Conservation (phyloP, 257 asterid genomes). For the Rhazya stricta region DNA sequence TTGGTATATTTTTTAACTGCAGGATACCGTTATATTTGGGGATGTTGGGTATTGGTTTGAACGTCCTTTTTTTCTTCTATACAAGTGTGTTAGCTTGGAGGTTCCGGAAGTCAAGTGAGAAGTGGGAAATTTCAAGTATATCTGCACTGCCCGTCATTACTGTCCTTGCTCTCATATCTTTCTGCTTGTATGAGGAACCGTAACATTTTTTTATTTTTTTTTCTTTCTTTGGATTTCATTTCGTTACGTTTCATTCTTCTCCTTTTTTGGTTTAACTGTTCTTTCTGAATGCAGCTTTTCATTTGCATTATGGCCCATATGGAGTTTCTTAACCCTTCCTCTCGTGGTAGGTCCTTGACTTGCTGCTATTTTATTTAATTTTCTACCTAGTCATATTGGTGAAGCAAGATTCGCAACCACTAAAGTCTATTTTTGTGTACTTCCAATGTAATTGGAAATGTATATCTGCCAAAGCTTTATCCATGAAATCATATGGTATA, state of each 20-base stretch:
- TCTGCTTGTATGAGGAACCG: slow-evolving; percentile 44
- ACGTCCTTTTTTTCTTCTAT: slow-evolving; percentile 39
- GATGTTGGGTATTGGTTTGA: slow-evolving; percentile 46
- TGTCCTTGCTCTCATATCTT: slow-evolving; percentile 43
- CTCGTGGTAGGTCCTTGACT: slow-evolving; percentile 42
- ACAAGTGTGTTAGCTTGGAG: slow-evolving; percentile 47
- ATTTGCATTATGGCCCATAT: slow-evolving; percentile 61
- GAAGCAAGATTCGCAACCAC: not conserved
- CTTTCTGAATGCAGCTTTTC: slow-evolving; percentile 39
- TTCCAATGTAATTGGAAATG: not conserved
- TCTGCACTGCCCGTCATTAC: slow-evolving; percentile 52
- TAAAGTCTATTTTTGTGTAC: not conserved
- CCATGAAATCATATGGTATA: not conserved
- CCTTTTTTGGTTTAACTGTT: slow-evolving; percentile 2
- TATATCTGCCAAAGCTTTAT: not conserved
- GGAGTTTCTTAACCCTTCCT: slow-evolving; percentile 56
- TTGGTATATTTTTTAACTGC: slow-evolving; percentile 22
- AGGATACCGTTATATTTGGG: slow-evolving; percentile 54
- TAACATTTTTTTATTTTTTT: not conserved
- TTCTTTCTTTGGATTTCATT: slow-evolving; percentile 3
- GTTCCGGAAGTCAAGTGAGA: slow-evolving; percentile 37
- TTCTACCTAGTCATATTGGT: not conserved
- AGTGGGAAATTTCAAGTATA: slow-evolving; percentile 51
- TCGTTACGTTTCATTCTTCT: not conserved
- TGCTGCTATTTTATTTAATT: not conserved